Evolutionary conservation across 352 stramenopile species (phyloP).

Genomic region (Phytophthora kernoviae): DNA sequence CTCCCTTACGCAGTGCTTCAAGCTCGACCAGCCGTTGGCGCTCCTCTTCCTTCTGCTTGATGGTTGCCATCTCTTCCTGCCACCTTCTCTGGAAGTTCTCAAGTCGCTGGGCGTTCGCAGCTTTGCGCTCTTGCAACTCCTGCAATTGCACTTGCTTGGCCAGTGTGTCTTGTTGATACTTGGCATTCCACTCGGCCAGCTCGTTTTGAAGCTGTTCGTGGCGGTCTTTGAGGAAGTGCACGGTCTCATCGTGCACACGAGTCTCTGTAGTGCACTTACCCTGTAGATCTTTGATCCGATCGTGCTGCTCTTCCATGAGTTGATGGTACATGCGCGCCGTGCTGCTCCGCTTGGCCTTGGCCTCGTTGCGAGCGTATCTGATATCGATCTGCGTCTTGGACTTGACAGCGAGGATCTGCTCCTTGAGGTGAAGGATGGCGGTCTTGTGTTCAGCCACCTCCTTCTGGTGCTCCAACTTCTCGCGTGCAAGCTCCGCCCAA

Average conservation of each 20-base stretch:
- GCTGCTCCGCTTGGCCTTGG: constrained; percentile 84
- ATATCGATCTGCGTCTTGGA: constrained; percentile 87
- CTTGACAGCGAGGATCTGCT: constrained; percentile 84
- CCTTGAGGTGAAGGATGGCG: constrained; percentile 81
- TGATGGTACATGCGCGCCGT: constrained; percentile 81
- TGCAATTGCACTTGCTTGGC: constrained; percentile 69
- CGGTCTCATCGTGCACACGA: constrained; percentile 77
- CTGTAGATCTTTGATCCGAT: constrained; percentile 71
- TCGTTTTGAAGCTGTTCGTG: constrained; percentile 71
- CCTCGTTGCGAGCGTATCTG: constrained; percentile 79
- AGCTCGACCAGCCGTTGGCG: constrained; percentile 70
- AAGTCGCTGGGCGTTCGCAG: constrained; percentile 61
- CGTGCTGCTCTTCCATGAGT: constrained; percentile 77
- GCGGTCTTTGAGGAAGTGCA: constrained; percentile 80
- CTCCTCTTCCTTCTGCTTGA: constrained; percentile 78
- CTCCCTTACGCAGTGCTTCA: constrained; percentile 64
- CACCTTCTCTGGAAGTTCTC: constrained; percentile 71
- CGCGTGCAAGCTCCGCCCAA: constrained; percentile 80
- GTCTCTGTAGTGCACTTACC: constrained; percentile 64
- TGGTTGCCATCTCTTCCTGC: constrained; percentile 72
- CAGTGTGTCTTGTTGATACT: constrained; percentile 85
- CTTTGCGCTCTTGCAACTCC: constrained; percentile 60
- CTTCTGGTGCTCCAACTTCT: constrained; percentile 82
- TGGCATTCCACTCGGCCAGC: constrained; percentile 72
- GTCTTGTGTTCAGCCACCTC: constrained; percentile 72